Percentiles rank a stretch among this genome's conserved stretches.
phyloP scores from a whole-genome alignment of 257 asterid species.

The Dorcoceras hygrometricum region DNA sequence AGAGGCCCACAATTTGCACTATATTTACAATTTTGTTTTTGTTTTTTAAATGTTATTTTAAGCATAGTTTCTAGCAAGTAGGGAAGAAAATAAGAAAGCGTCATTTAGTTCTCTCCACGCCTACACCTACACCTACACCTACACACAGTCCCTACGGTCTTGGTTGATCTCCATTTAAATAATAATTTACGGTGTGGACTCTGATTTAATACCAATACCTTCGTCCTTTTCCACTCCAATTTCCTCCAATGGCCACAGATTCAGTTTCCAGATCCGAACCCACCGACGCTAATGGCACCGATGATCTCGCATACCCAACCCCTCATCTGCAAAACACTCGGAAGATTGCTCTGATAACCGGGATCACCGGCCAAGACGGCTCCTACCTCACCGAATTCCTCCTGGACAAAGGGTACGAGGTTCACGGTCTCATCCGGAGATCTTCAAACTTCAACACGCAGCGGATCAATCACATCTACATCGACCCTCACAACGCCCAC shows the following conservation, averaged over 20 bases:
- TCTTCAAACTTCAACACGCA: conserved; percentile 98
- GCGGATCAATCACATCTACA: conserved; percentile 91
- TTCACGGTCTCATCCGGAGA: conserved; percentile 93
- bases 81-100: no score
- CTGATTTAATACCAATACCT: no score
- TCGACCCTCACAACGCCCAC: conserved; percentile 90
- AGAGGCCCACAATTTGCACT: no score
- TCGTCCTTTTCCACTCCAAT: background rate
- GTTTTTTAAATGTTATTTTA: no score
- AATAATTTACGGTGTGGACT: no score
- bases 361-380: conserved; percentile 98
- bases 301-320: conserved; percentile 11
- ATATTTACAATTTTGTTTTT: no score
- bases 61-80: no score
- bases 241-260: conserved; percentile 22
- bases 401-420: conserved; percentile 73
- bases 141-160: no score
- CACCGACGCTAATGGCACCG: conserved; percentile 31
- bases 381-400: conserved; percentile 92
- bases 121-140: no score
- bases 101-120: no score
- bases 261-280: conserved; percentile 36
- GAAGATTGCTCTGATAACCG: conserved; percentile 90
- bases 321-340: conserved; percentile 14
- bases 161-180: no score